Evolutionary conservation across 257 asterid genomes (phyloP), one percentile per base, ranked within the genome.

Genomic region (Voacanga thouarsii): DNA sequence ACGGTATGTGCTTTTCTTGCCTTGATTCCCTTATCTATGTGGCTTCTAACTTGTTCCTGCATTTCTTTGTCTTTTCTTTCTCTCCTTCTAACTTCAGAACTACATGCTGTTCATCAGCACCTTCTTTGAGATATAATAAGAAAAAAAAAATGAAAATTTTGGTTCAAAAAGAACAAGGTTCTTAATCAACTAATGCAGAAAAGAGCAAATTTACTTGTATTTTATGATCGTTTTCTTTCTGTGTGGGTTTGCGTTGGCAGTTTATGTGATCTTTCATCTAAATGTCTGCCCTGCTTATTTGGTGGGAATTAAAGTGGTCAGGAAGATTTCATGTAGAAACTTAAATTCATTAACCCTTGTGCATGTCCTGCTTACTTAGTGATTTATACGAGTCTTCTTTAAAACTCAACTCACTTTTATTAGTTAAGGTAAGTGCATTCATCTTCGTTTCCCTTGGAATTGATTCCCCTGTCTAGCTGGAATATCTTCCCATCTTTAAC

Each of bases 1-100:
- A 92, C 74, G 98, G 98, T 94, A 91, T 63, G 70, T 65, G 44
- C 23, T 67, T 72, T 70, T 24, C 19, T 44, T n/a, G 3, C 57
- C 26, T n/a, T 23, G 23, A 23, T 71, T n/a, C 21, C 59, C 39
- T 23, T 23, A 24, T 43, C 41, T n/a, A 15, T 71, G 53, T 51
- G 26, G n/a, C 18, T 61, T n/a, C 37, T 23, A 61, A 61, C 37
- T n/a, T 61, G 41, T 45, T n/a, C 3, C 56, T 11, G 2, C 56
- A 0, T 28, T 26, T 49, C 37, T 51, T 16, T 15, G 1, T 51
- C 14, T 15, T 51, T 15, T 15, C n/a, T 15, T 11, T 23, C 14
- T 51, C 57, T 4, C 4, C n/a, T 23, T 39, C 69, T 64, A 28
- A 6, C 23, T 64, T 30, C 44, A 28, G 69, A 4, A 64, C 8